phyloP scores from a whole-genome alignment of 2,329 filamentous ascomycete genomes.

The Aureobasidium subglaciale region DNA sequence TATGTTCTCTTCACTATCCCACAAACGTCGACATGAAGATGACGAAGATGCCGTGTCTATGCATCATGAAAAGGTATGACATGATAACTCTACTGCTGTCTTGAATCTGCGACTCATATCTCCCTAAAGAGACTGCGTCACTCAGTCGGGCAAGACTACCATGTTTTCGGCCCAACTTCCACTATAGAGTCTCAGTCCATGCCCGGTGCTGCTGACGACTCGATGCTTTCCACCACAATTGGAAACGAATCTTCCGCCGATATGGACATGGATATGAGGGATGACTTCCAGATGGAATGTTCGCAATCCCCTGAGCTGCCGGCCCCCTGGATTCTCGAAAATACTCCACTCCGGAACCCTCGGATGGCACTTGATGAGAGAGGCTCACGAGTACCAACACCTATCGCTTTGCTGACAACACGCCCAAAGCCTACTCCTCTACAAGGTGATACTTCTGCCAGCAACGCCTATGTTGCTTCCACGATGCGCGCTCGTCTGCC shows the following conservation, averaged over 20 bases:
- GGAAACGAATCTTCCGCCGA: slow-evolving; percentile 15
- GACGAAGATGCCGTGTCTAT: neutral
- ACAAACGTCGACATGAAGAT: slow-evolving; percentile 10
- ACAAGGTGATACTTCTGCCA: neutral
- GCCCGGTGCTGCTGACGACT: slow-evolving; percentile 2
- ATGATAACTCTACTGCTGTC: neutral
- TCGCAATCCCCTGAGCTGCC: slow-evolving; percentile 12
- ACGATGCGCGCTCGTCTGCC: slow-evolving; percentile 6
- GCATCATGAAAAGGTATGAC: slow-evolving; percentile 14
- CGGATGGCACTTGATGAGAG: slow-evolving; percentile 9
- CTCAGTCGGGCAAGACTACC: slow-evolving; percentile 6
- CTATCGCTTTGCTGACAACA: neutral
- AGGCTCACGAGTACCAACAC: slow-evolving; percentile 11
- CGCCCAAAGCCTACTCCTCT: slow-evolving; percentile 6
- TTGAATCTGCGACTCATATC: neutral
- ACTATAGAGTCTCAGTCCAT: neutral
- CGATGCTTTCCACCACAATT: slow-evolving; percentile 5
- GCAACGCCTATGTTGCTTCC: neutral
- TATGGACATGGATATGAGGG: slow-evolving; percentile 16
- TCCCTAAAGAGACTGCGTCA: slow-evolving; percentile 7
- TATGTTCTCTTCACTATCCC: slow-evolving; percentile 14
- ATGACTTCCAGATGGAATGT: neutral
- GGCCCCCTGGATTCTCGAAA: slow-evolving; percentile 10
- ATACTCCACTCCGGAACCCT: slow-evolving; percentile 10
- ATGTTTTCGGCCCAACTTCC: neutral